Evolutionary conservation across 176 grass and related monocot species (phyloP), one percentile per base, ranked within the genome.

Genomic region (Calamus simplicifolius): DNA sequence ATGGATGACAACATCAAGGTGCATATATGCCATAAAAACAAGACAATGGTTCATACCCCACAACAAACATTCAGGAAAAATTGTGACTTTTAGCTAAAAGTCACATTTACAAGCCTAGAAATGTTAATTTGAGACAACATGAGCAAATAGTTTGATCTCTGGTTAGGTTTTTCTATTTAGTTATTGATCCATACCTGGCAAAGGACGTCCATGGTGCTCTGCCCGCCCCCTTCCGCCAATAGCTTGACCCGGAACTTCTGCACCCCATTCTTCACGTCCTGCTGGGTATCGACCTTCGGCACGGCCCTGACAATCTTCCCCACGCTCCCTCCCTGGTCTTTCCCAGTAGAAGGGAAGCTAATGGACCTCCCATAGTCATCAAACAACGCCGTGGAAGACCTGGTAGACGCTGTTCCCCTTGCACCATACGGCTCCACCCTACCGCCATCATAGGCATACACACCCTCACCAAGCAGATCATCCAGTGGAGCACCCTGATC

Each of bases 351-450:
- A 2, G 81, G 59, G 1, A 70, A 38, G 26, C 84, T 81, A 69
- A 98, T 88, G 1, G 93, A 98, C 73, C 93, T 83, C 48, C 93
- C 93, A 43, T 92, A 98, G 49, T 98, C 93, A 74, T 98, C 93
- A 53, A 98, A 98, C 50, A 92, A 59, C 25, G 84, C 50, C 4
- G 35, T 43, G 35, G 85, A 82, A 50, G 74, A 83, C 13, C 75
- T 89, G 27, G 84, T 78, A 23, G 87, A 81, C 3, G 77, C 81
- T 8, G 79, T 88, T 5, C 93, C 93, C 72, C 93, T 79, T 1
- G 87, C 70, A 5, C 93, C 93, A 30, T 92, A 92, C 1, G 87
- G 93, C 73, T 88, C 84, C 19, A 79, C 65, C 3, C 13, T 64
- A 4, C 87, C 84, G 4, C 87, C 87, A 66, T 73, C 59, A 56